phyloP scores from a whole-genome alignment of 106 monocot species.

The Phalaenopsis aphrodite region DNA sequence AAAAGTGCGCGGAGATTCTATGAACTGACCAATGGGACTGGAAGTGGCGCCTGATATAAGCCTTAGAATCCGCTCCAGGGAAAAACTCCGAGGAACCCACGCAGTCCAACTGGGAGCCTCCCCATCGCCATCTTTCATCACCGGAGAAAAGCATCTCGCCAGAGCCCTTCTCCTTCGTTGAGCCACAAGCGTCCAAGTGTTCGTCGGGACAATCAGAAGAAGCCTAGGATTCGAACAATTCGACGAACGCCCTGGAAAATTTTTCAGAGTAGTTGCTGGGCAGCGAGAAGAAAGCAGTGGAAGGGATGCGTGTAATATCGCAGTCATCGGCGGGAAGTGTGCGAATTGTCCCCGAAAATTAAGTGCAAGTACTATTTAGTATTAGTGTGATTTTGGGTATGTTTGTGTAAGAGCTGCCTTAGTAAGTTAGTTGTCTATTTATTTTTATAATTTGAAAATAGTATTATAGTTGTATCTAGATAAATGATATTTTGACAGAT shows the following conservation, averaged over 20 bases:
- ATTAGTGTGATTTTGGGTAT: too few relatives aligned
- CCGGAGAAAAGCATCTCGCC: conserved; percentile 6
- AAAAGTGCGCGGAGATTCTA: conserved; percentile 59
- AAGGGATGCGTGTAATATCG: neutral
- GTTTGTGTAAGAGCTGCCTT: too few relatives aligned
- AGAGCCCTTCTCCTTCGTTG: neutral
- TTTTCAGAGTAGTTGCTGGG: neutral
- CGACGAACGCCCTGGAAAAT: neutral
- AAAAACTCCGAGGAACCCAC: conserved; percentile 30
- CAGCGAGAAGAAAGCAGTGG: neutral
- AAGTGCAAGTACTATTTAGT: too few relatives aligned
- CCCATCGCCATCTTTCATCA: neutral
- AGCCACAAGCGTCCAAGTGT: neutral
- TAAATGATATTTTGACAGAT: too few relatives aligned
- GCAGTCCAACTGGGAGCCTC: conserved; percentile 16
- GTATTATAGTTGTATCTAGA: too few relatives aligned
- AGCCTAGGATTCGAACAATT: neutral
- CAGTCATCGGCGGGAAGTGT: neutral
- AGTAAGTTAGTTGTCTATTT: too few relatives aligned
- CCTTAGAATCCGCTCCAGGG: conserved; percentile 40
- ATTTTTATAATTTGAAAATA: too few relatives aligned
- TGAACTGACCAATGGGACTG: conserved; percentile 60
- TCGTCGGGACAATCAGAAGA: neutral
- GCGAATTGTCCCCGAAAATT: neutral
- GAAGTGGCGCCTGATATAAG: conserved; percentile 63